Evolutionary conservation across 306 rosid species (phyloP).

Genomic region (Chamaecrista fasciculata): DNA sequence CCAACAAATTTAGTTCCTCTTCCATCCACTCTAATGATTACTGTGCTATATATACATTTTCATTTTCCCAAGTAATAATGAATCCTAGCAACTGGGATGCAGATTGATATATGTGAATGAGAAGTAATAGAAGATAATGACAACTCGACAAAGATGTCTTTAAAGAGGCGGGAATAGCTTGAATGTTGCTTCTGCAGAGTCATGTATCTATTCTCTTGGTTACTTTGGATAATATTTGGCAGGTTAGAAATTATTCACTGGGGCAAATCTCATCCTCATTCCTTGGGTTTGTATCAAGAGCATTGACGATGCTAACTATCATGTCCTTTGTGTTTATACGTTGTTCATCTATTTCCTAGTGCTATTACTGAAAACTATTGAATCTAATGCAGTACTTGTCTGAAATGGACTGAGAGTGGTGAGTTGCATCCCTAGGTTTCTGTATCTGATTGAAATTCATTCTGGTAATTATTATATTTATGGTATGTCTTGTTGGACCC

Average conservation of each 20-base stretch:
- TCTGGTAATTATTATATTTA: too few relatives aligned
- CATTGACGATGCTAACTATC: too few relatives aligned
- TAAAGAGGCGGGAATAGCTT: conserved; percentile 14
- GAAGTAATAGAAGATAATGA: background rate
- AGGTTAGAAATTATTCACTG: too few relatives aligned
- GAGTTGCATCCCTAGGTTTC: too few relatives aligned
- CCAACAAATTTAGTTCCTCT: conserved; percentile 23
- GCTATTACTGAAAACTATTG: too few relatives aligned
- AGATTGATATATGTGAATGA: background rate
- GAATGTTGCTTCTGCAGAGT: background rate
- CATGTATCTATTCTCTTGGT: background rate
- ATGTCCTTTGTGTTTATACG: too few relatives aligned
- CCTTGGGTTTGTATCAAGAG: too few relatives aligned
- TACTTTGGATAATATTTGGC: too few relatives aligned
- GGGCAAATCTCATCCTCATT: too few relatives aligned
- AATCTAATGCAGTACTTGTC: too few relatives aligned
- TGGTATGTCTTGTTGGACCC: background rate
- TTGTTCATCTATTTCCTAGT: too few relatives aligned
- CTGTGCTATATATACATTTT: background rate
- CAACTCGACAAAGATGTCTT: conserved; percentile 20
- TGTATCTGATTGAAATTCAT: background rate
- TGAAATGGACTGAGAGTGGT: too few relatives aligned
- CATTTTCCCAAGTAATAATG: background rate
- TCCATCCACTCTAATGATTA: conserved; percentile 15
- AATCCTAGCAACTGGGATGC: conserved; percentile 11